Evolutionary conservation across 768 basidiomycete genomes (phyloP), one percentile per base, ranked within the genome.

Genomic region (Agaricus sinodeliciosus): DNA sequence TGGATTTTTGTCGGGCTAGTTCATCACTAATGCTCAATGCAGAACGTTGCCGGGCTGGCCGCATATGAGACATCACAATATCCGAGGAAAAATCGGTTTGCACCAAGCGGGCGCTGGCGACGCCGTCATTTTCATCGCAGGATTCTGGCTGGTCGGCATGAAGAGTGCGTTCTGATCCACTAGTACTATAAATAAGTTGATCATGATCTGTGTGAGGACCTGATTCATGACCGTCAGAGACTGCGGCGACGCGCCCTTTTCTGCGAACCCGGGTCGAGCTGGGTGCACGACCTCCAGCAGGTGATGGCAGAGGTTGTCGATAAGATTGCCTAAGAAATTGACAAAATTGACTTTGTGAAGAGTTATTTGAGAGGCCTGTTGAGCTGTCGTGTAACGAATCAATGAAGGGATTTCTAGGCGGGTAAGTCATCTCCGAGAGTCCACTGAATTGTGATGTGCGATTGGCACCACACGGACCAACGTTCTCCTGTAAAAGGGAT

Each of bases 381-480:
- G 51, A 53, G n/a, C 45, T 46, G 11, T 46, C 51, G 26, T 43
- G 51, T 15, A 53, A 34, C 36, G 43, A 53, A 26, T 53, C 27
- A 27, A 41, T 40, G 13, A 35, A 40, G 9, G 51, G 51, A 25
- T 53, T 45, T 11, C 45, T 57, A 2, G 78, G 78, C 11, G 77
- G 78, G 57, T 81, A 80, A 3, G 78, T 78, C 70, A 78, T 73
- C 61, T 81, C 79, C 2, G 79, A 80, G 53, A 76, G 70, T 25
- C 73, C 72, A 60, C 77, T 78, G 48, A 74, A 54, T 52, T 57
- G 62, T 12, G 71, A 73, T 27, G 59, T 56, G 13, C 68, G 68
- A 25, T 65, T 62, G 22, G 61, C 60, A 37, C 48, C 59, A 31
- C 64, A 62, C 27, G 59, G 56, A 22, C 67, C 63, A 42, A 65